A percentile compares a stretch with the other conserved stretches of the same genome.
These are phyloP conservation scores for Discostella stelligeroides DNA, from an alignment of 108 stramenopile genomes.

Conservation along the genomic window DNA sequence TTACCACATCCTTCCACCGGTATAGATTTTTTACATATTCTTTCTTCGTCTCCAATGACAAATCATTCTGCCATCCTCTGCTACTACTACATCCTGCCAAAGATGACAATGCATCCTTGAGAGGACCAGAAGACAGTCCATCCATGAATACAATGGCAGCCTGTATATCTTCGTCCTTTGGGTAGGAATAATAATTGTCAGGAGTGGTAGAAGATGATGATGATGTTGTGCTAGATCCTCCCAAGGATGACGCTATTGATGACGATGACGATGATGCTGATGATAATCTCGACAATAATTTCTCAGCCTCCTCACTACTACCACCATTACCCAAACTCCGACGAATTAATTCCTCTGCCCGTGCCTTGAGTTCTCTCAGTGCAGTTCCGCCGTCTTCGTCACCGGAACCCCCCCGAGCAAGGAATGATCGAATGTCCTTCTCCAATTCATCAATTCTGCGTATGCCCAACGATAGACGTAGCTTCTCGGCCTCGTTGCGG, in stretches of 20 bases:
- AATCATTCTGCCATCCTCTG: conserved; percentile 5
- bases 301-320: conserved; percentile 31
- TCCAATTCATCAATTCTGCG: conserved; percentile 32
- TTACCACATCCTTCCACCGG: conserved; percentile 1
- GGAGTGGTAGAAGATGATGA: neutral
- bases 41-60: conserved; percentile 6
- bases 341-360: conserved; percentile 30
- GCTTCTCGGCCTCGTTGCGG: conserved; percentile 33
- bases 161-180: conserved; percentile 32
- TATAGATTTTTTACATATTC: conserved; percentile 25
- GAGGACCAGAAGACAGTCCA: conserved; percentile 16
- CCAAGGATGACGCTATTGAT: neutral
- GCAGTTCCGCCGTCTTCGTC: neutral
- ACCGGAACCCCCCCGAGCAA: neutral
- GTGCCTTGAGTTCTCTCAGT: conserved; percentile 21
- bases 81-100: conserved; percentile 16
- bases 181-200: neutral
- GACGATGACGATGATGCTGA: conserved; percentile 11
- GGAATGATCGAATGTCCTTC: conserved; percentile 24
- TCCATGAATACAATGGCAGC: conserved; percentile 17
- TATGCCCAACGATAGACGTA: conserved; percentile 27
- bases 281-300: conserved; percentile 22
- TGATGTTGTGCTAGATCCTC: neutral
- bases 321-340: conserved; percentile 18
- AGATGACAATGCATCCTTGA: conserved; percentile 27